Percentiles rank a stretch among this genome's conserved stretches.
Conservation (phyloP, 2,329 filamentous ascomycete species). For the Arachnopeziza araneosa region DNA sequence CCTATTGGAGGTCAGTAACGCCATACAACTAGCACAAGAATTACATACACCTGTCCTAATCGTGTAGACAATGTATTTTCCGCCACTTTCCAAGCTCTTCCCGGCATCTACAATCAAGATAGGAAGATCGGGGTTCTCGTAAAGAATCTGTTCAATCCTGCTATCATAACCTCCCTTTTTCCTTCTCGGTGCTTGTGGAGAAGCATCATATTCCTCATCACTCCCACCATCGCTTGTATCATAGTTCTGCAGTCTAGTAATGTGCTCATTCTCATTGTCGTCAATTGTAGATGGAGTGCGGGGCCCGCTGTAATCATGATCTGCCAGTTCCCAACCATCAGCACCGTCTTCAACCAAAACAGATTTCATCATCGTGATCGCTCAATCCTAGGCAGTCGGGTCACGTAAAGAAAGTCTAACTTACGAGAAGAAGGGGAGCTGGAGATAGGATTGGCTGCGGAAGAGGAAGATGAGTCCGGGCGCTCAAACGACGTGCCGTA, state of each 20-base stretch:
- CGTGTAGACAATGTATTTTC: conserved; percentile 94
- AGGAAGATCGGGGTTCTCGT: conserved; percentile 84
- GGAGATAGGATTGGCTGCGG: conserved; percentile 56
- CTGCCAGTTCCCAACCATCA: conserved; percentile 45
- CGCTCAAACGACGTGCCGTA: conserved; percentile 89
- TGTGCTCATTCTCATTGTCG: conserved; percentile 49
- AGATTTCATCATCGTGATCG: conserved; percentile 33
- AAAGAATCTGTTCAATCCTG: conserved; percentile 93
- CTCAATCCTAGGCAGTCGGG: background rate
- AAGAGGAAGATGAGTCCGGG: conserved; percentile 71
- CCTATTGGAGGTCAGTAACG: conserved; percentile 45
- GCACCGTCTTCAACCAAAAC: conserved; percentile 35
- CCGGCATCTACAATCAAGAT: conserved; percentile 93
- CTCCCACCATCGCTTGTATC: conserved; percentile 40
- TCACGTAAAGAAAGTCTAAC: conserved; percentile 28
- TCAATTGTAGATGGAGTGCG: conserved; percentile 56
- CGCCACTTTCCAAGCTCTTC: conserved; percentile 88
- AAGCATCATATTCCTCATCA: conserved; percentile 43
- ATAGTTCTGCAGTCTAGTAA: conserved; percentile 18
- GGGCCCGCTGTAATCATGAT: conserved; percentile 45
- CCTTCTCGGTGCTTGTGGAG: conserved; percentile 44
- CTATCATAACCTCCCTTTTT: conserved; percentile 91
- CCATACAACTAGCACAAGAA: background rate
- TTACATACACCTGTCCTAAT: conserved; percentile 78
- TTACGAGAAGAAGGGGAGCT: conserved; percentile 47